Evolutionary conservation across 225 moss, liverwort and hornwort genomes (phyloP), one percentile per base, ranked within the genome.

Genomic region (Physcomitrellopsis africana): DNA sequence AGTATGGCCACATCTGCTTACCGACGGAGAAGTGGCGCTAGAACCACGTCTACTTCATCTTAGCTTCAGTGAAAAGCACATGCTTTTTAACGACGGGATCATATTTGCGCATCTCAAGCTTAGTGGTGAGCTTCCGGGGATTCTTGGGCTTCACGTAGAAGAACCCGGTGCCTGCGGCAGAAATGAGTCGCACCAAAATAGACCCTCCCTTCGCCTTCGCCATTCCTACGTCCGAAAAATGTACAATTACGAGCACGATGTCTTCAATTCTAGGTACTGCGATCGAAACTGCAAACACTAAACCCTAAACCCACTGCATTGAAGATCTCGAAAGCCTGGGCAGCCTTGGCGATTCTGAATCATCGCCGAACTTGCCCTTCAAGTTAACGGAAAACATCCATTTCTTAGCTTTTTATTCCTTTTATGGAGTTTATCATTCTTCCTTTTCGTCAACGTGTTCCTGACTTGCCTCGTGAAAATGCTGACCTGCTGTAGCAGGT

Each of bases 61-160:
- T 97, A 32, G 94, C 96, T 72, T 93, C 94, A 4, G 91, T 94
- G 82, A 94, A 94, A 11, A 97, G 89, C 41, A 97, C 96, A 79
- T 97, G 96, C 60, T 94, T 94, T 22, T 92, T 97, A 48, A 97
- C 96, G 11, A 97, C 87, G 27, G 96, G 96, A 70, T 97, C 94
- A 72, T 97, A 97, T 79, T 97, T 97, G 15, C 96, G 92, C 65
- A 97, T 92, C 82, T 97, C 96, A 51, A 97, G 86, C 83, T 97
- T 97, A 69, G 91, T 97, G 49, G 91, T 87, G 51, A 93, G 76
- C 81, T 93, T 97, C 48, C 91, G 81, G 8, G 94, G 96, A 62
- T 94, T 97, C 72, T 97, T 97, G 3, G 84, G 81, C 81, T 92
- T 97, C 22, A 97, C 96, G 66, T 97, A 97, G 82, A 94, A 97